These are phyloP conservation scores for Hypoxylon trugodes DNA, from an alignment of 495 filamentous ascomycete species.

Conservation along the genomic window DNA sequence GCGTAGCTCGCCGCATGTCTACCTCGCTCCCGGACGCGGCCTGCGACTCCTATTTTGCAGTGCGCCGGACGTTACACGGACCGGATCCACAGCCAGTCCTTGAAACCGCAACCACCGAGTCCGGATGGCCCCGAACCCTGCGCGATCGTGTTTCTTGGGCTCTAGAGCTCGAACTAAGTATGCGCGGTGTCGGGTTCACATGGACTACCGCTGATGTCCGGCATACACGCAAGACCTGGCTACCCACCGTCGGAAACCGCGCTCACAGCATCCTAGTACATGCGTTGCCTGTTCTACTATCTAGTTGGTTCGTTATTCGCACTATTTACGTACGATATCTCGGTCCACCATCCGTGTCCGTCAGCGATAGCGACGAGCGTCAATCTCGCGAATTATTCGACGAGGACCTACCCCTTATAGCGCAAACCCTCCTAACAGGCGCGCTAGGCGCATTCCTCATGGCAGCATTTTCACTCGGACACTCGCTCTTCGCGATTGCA, in stretches of 20 bases:
- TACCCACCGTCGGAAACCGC: constrained; percentile 21
- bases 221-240: constrained; percentile 30
- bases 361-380: not conserved
- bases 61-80: constrained; percentile 14
- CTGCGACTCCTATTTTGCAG: constrained; percentile 6
- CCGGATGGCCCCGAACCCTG: constrained; percentile 19
- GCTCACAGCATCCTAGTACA: constrained; percentile 21
- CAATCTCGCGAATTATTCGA: constrained; percentile 21
- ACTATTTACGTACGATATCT: constrained; percentile 18
- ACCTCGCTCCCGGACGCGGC: constrained; percentile 17
- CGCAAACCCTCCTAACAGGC: constrained; percentile 21
- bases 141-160: constrained; percentile 32
- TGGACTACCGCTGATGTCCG: constrained; percentile 36
- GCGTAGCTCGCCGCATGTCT: constrained; percentile 13
- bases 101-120: constrained; percentile 26
- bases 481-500: constrained; percentile 25
- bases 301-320: constrained; percentile 11
- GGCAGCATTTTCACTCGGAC: constrained; percentile 27
- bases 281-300: not conserved
- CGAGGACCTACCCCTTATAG: not conserved
- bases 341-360: not conserved
- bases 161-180: constrained; percentile 33
- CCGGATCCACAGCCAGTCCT: constrained; percentile 20
- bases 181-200: constrained; percentile 32
- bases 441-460: constrained; percentile 34